Evolutionary conservation across 176 grass and related monocot genomes (phyloP), one percentile per base, ranked within the genome.

Genomic region (Triticum timopheevii): DNA sequence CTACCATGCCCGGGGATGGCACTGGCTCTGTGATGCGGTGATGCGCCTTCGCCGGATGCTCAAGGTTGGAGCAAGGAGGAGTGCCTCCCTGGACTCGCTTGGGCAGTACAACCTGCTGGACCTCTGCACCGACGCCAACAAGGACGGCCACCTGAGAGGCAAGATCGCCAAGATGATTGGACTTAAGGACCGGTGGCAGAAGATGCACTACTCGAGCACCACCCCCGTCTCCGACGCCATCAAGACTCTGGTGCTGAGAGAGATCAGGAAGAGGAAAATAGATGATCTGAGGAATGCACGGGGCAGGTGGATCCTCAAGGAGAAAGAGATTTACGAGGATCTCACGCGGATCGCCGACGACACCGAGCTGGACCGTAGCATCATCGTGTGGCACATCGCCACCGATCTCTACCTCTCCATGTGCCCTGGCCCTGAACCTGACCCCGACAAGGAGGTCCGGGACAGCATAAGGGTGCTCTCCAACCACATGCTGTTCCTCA

Each of bases 31-130:
- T 8, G 3, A 1, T 0, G 4, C 25, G 3, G 73, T 76, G 7
- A 30, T 31, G 73, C 73, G 24, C 73, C 44, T 76, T 3, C 44
- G 44, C 25, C 44, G 13, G 25, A 8, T 50, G 6, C 24, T 76
- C 7, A 76, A 76, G 3, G 44, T 13, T 17, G 73, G 44, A 52
- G 73, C 73, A 76, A 76, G 73, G 72, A 45, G 72, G 13, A 76
- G 73, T 1, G 13, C 24, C 24, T 52, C 12, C 23, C 73, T 76
- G 24, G 40, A 76, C 42, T 30, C 73, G 3, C 73, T 76, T 76
- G 73, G 73, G 42, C 73, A 76, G 73, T 76, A 52, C 44, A 76
- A 76, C 73, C 73, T 52, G 3, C 15, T 76, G 73, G 73, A 76
- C 25, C 44, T 50, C 73, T 76, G 73, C 73, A 76, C 44, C 24